Percentiles rank a stretch among this genome's conserved stretches.
Evolutionary conservation across 768 basidiomycete genomes (phyloP).

Genomic region (Leccinum disarticulatum): DNA sequence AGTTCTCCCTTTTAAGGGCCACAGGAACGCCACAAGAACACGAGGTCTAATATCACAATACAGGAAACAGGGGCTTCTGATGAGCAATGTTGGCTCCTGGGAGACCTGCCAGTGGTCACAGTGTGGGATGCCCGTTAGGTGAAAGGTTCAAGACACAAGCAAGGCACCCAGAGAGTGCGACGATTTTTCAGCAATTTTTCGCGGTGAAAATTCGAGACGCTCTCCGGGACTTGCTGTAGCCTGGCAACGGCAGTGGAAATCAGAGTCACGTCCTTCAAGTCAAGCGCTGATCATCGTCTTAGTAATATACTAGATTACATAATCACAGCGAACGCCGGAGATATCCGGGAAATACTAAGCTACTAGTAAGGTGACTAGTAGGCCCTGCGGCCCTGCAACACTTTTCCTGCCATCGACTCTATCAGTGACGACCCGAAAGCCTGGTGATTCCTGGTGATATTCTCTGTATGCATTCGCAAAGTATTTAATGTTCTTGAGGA

Average conservation of each 20-base stretch:
- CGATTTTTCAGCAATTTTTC: not conserved
- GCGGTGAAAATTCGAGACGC: not conserved
- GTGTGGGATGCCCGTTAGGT: not conserved
- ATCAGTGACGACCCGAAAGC: not conserved
- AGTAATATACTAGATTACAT: too few species aligned
- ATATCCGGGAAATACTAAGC: too few species aligned
- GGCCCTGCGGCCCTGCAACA: too few species aligned
- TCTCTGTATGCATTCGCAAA: not conserved
- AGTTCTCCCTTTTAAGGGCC: not conserved
- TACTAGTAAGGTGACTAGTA: too few species aligned
- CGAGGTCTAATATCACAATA: not conserved
- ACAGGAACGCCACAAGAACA: not conserved
- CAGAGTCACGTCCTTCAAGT: too few species aligned
- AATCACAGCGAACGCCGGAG: too few species aligned
- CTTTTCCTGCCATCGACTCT: too few species aligned
- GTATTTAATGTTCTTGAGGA: too few species aligned
- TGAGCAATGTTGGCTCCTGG: not conserved
- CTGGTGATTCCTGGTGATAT: not conserved
- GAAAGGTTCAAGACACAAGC: not conserved
- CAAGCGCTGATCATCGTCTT: too few species aligned
- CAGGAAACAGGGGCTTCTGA: constrained; percentile 4
- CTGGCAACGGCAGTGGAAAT: too few species aligned
- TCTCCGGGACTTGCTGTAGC: not conserved
- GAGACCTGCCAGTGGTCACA: not conserved
- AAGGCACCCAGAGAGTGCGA: not conserved